Evolutionary conservation across 73 alveolate species (phyloP).

Genomic region (Paramecium caudatum): DNA sequence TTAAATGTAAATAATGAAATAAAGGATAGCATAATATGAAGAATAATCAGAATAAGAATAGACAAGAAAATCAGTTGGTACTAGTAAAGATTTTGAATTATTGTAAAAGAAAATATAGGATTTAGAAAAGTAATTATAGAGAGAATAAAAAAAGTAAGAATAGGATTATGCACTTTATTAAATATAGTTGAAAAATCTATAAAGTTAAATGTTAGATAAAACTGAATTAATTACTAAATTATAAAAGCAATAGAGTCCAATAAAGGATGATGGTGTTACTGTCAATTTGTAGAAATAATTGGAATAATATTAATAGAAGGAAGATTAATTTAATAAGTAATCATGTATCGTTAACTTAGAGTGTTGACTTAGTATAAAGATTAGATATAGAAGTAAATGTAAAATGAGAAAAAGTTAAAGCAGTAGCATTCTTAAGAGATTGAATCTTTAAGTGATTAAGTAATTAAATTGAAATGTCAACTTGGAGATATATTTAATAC

Average conservation of each 20-base stretch:
- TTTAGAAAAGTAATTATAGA: constrained; percentile 29
- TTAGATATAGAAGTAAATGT: background rate
- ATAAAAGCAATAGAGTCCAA: background rate
- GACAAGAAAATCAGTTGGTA: background rate
- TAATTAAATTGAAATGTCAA: constrained; percentile 41
- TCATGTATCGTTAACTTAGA: background rate
- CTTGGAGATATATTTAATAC: constrained; percentile 42
- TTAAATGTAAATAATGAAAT: constrained; percentile 14
- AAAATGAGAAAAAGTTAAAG: constrained; percentile 7
- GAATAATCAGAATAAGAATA: background rate
- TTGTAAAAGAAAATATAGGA: constrained; percentile 28
- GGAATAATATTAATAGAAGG: background rate
- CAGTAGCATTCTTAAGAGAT: background rate
- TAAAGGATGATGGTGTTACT: background rate
- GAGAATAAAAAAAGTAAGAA: constrained; percentile 42
- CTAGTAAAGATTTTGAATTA: constrained; percentile 6
- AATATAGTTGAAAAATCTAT: background rate
- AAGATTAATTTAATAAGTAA: constrained; percentile 51
- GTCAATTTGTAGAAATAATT: background rate
- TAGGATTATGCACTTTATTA: constrained; percentile 11
- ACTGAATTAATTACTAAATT: background rate
- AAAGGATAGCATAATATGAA: constrained; percentile 25
- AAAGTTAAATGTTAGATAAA: background rate
- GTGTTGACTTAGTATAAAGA: constrained; percentile 27
- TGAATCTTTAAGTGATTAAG: background rate